These are phyloP conservation scores for Candida corydali DNA, from an alignment of 805 yeast species.

Conservation along the genomic window DNA sequence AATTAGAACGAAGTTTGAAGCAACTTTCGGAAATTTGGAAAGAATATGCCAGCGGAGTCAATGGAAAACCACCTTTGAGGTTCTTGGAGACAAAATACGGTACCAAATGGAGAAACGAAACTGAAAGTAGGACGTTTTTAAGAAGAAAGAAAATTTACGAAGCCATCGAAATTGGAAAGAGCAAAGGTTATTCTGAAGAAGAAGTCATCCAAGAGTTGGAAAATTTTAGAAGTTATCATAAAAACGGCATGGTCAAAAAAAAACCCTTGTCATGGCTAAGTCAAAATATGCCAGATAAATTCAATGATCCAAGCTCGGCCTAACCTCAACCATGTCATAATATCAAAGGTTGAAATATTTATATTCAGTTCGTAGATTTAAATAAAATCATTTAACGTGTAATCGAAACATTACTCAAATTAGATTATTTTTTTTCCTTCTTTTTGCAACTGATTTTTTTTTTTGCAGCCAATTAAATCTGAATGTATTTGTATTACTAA, in stretches of 20 bases:
- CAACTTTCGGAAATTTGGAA: conserved; percentile 52
- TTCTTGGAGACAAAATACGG: conserved; percentile 46
- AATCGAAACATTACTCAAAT: no score
- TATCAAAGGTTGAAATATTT: no score
- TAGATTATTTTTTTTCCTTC: neutral
- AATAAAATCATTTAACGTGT: no score
- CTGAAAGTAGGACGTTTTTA: conserved; percentile 49
- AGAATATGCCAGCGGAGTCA: conserved; percentile 50
- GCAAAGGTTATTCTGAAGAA: conserved; percentile 40
- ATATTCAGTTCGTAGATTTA: no score
- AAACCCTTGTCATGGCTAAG: conserved; percentile 27
- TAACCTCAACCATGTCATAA: no score
- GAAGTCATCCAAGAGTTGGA: conserved; percentile 45
- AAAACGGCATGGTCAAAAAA: conserved; percentile 35
- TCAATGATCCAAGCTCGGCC: conserved; percentile 1
- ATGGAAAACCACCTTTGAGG: conserved; percentile 50
- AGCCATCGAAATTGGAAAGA: conserved; percentile 49
- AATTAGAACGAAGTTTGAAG: conserved; percentile 23
- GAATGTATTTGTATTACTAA: neutral
- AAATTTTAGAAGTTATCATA: conserved; percentile 37
- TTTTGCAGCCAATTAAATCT: conserved; percentile 5
- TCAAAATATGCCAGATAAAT: conserved; percentile 24
- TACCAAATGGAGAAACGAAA: conserved; percentile 54
- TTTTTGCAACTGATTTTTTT: neutral
- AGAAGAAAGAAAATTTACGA: conserved; percentile 51